These are phyloP conservation scores for Scutellaria barbata DNA, from an alignment of 257 asterid species.

Conservation along the genomic window DNA sequence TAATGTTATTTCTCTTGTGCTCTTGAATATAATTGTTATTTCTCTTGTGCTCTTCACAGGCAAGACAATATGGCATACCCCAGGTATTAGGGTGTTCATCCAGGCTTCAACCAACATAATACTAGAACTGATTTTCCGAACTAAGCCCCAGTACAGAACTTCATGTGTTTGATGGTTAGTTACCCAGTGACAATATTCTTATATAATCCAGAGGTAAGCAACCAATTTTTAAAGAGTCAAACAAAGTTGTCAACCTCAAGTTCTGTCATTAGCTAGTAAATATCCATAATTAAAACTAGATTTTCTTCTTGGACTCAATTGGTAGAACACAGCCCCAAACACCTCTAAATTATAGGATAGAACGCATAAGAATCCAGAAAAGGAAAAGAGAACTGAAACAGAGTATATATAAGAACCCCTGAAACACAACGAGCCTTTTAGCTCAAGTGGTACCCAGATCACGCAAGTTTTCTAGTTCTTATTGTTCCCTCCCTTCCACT, in stretches of 20 bases:
- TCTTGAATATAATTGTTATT: neutral
- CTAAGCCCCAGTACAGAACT: neutral
- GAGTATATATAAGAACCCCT: no score
- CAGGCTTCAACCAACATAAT: constrained; percentile 9
- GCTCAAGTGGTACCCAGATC: no score
- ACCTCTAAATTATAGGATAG: neutral
- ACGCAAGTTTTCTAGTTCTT: no score
- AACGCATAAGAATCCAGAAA: neutral
- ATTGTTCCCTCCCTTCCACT: no score
- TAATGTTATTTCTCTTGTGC: neutral
- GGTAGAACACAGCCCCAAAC: neutral
- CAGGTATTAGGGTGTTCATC: neutral
- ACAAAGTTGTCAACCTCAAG: neutral
- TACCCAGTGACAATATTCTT: neutral
- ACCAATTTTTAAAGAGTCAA: neutral
- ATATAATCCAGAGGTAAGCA: neutral
- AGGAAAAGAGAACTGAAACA: neutral
- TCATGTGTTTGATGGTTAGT: no score
- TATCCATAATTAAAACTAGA: neutral
- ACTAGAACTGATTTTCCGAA: neutral
- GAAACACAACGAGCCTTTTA: no score
- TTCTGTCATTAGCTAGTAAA: neutral
- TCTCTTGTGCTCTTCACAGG: neutral
- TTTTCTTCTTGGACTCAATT: neutral
- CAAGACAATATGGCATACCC: neutral